Base-by-base conservation (phyloP, 2,329 filamentous ascomycete species). In the Arthrobotrys sinensis region DNA sequence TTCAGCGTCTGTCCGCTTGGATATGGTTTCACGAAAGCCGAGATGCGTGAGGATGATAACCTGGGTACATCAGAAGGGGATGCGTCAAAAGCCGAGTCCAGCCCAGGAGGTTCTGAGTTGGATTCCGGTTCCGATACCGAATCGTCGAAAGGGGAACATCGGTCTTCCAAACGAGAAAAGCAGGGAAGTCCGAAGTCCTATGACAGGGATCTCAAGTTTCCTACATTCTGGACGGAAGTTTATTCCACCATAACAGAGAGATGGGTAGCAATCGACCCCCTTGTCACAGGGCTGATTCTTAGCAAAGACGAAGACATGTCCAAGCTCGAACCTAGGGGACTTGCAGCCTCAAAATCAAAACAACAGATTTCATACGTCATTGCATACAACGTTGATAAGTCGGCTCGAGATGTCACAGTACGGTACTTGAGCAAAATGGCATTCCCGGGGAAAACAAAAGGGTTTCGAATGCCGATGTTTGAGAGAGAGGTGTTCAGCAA, bases 351-450 rank as follows among this genome's bases (percentile, higher is more conserved):
- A 38, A 93, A 92, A 82, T 90, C 92, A 0, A 95, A 93, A 81
- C 95, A 98, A 83, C 90, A 97, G 11, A 93, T 97, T 82, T 92
- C 93, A 53, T 99, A 99, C 82, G 89, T 97, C 1, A 87, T 98
- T 19, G 94, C 92, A 0, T 93, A 92, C 84, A 93, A 92, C 0
- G 85, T 89, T 2, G 94, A 98, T 82, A 93, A 93, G 1, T 94
- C 93, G 0, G 94, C 93, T 11, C 98, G 98, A 83, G 96, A 99
- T 83, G 92, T 99, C 14, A 99, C 96, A 0, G 91, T 96, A 10
- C 89, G 96, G 32, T 99, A 99, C 83, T 86, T 99, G 6, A 94
- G 91, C 82, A 90, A 91, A 21, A 92, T 92, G 72, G 88, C 91
- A 66, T 90, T 94, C 83, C 96, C 96, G 0, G 95, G 96, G 3